Conservation (phyloP, 257 asterid species). For the Solanum rostratum region DNA sequence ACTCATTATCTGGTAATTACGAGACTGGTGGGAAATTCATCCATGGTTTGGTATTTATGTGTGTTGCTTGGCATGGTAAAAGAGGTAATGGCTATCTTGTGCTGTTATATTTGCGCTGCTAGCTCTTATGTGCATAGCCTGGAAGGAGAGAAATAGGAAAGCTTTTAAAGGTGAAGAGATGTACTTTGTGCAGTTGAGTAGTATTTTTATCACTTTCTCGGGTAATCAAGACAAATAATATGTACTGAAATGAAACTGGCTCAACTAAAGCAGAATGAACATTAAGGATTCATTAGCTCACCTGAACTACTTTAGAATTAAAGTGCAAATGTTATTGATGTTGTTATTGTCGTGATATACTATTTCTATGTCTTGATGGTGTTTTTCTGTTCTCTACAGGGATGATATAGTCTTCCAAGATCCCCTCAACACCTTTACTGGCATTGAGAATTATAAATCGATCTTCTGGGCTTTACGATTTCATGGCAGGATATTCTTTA, state of each 20-base stretch:
- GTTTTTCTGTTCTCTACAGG: conserved; percentile 26
- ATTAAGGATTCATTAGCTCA: neutral
- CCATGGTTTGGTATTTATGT: neutral
- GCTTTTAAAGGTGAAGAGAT: neutral
- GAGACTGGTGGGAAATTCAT: neutral
- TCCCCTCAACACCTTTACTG: conserved; percentile 69
- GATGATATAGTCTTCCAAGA: conserved; percentile 77
- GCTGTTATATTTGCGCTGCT: neutral
- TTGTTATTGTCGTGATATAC: neutral
- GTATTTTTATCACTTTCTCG: neutral
- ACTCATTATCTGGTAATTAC: neutral
- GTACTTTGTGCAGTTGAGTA: neutral
- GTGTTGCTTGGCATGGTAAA: neutral
- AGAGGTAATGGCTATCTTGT: neutral
- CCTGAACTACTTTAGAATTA: neutral
- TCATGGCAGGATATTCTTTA: conserved; percentile 68
- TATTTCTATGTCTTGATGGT: neutral
- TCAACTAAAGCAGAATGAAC: neutral
- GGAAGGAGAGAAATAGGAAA: neutral
- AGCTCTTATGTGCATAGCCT: neutral
- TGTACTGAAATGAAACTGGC: neutral
- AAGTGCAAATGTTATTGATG: neutral
- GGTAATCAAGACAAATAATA: neutral
- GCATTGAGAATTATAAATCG: conserved; percentile 62
- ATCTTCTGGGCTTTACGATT: conserved; percentile 88